Conservation (phyloP, 2,329 filamentous ascomycete species). For the Malbranchea cinnamomea region DNA sequence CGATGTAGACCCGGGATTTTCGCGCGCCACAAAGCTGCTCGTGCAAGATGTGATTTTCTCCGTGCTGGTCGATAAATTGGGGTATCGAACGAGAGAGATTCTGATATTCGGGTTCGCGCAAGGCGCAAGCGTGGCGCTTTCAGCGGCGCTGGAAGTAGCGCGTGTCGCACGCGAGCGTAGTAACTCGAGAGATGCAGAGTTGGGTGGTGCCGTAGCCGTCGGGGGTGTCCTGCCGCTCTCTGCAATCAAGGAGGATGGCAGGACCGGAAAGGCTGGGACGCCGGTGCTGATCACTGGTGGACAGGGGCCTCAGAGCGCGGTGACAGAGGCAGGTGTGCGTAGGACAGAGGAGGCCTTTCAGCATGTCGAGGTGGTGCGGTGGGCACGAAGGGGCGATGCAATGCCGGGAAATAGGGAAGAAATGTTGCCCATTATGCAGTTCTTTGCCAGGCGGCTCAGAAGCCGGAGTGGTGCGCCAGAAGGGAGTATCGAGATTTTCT, state of each 20-base stretch:
- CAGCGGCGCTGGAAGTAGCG: slow-evolving; percentile 34
- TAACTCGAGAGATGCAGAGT: slow-evolving; percentile 8
- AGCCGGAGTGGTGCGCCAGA: slow-evolving; percentile 32
- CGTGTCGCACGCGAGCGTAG: slow-evolving; percentile 8
- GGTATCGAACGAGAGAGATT: slow-evolving; percentile 45
- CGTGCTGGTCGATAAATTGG: slow-evolving; percentile 40
- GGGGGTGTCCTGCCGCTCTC: slow-evolving; percentile 28
- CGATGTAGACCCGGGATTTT: slow-evolving; percentile 48
- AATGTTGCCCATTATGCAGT: slow-evolving; percentile 82
- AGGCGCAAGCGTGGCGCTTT: slow-evolving; percentile 48
- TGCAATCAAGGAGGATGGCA: slow-evolving; percentile 11
- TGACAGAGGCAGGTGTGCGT: slow-evolving; percentile 50
- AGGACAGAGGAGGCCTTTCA: slow-evolving; percentile 51
- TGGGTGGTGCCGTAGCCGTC: slow-evolving; percentile 29
- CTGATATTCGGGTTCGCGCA: slow-evolving; percentile 54
- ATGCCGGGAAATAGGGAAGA: slow-evolving; percentile 79
- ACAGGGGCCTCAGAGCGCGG: slow-evolving; percentile 27
- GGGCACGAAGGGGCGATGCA: slow-evolving; percentile 56
- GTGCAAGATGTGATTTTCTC: slow-evolving; percentile 37
- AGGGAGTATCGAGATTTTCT: slow-evolving; percentile 29
- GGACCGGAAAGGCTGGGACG: slow-evolving; percentile 21
- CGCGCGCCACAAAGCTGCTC: slow-evolving; percentile 33
- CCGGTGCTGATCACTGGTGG: slow-evolving; percentile 30
- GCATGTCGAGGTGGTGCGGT: slow-evolving; percentile 52
- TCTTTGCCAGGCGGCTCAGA: slow-evolving; percentile 33